Conservation (phyloP, 495 filamentous ascomycete species). For the Xylaria scruposa region DNA sequence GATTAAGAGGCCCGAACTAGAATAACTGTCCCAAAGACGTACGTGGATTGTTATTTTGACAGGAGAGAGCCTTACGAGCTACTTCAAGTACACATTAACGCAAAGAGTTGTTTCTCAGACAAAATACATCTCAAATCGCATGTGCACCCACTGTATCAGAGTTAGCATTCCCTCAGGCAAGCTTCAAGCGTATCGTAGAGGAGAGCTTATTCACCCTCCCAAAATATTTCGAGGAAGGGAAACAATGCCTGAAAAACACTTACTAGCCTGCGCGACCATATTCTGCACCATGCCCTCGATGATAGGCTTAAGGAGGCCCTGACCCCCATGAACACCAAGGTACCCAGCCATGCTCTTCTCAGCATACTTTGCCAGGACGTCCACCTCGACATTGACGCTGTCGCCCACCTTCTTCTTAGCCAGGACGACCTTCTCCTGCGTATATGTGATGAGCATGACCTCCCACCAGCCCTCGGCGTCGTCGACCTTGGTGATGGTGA, state of each 20-base stretch:
- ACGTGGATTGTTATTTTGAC: neutral
- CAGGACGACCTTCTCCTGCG: slow-evolving; percentile 89
- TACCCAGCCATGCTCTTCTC: slow-evolving; percentile 90
- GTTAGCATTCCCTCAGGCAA: slow-evolving; percentile 12
- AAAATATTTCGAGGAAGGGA: neutral
- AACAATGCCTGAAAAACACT: neutral
- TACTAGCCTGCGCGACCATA: slow-evolving; percentile 72
- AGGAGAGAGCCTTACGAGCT: neutral
- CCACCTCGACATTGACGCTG: slow-evolving; percentile 94
- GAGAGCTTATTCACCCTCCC: neutral
- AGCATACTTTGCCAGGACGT: slow-evolving; percentile 98
- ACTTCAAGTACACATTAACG: neutral
- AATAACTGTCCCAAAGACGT: neutral
- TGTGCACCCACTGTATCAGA: slow-evolving; percentile 23
- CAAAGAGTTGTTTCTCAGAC: neutral
- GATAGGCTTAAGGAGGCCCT: slow-evolving; percentile 61
- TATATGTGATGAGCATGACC: slow-evolving; percentile 99
- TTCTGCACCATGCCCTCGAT: slow-evolving; percentile 84
- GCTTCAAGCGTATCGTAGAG: neutral
- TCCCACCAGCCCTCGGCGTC: slow-evolving; percentile 87
- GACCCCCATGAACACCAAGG: slow-evolving; percentile 58
- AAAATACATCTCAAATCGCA: neutral
- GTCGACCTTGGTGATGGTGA: slow-evolving; percentile 87
- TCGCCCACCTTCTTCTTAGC: slow-evolving; percentile 83
- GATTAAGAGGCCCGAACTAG: neutral